Evolutionary conservation across 2,329 filamentous ascomycete species (phyloP), one percentile per base, ranked within the genome.

Genomic region (Cladosporium cucumerinum): DNA sequence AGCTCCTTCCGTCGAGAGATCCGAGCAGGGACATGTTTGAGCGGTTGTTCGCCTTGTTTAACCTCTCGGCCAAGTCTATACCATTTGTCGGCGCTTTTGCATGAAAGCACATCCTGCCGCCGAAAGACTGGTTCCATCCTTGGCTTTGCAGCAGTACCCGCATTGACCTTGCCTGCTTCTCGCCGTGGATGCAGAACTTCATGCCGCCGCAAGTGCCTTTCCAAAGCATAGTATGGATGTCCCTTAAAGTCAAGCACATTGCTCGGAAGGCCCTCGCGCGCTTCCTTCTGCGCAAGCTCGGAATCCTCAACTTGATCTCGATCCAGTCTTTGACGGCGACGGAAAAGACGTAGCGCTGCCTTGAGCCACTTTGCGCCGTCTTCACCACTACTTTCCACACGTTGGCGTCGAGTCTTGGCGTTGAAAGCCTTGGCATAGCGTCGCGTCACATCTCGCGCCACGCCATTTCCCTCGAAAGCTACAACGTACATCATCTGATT

Each of bases 401-500:
- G 87, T 65, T 86, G 78, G 68, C 88, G 92, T 25, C 91, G 85
- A 0, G 93, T 97, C 78, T 98, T 98, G 25, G 93, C 91, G 70
- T 93, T 95, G 78, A 90, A 98, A 0, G 89, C 89, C 76, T 95
- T 96, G 1, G 88, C 85, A 74, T 99, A 99, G 18, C 95, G 87
- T 63, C 87, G 85, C 0, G 95, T 99, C 0, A 99, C 91, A 72
- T 99, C 95, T 72, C 86, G 87, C 0, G 87, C 92, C 16, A 86
- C 86, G 2, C 88, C 89, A 69, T 96, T 90, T 14, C 88, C 86
- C 68, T 96, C 90, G 68, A 97, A 97, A 0, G 89, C 92, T 60
- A 99, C 81, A 0, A 90, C 93, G 72, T 99, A 99, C 11, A 83
- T 85, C 78, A 99, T 85, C 63, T 81, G 85, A 70, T 97, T 98